Base-by-base conservation (phyloP, 257 asterid species). In the Salvia hispanica region DNA sequence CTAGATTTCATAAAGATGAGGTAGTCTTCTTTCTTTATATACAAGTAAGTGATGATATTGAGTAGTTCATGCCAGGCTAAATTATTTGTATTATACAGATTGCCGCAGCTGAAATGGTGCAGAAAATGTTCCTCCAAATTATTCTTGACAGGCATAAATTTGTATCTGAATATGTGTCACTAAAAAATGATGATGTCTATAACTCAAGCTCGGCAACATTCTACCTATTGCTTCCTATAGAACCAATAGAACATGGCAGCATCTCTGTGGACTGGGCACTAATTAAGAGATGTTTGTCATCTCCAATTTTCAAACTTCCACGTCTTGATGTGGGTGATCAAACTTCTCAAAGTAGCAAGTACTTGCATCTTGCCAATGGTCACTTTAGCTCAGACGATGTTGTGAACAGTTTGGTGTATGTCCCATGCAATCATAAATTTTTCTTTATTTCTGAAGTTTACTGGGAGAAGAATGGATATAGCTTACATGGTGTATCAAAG, bases 211-310 rank as follows among this genome's bases (percentile, higher is more conserved):
- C 90, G 18, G 74, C 91, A 37, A 88, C 97, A 67, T 87, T 77
- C 78, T 91, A 86, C 72, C 84, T 94, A 54, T 59, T 88, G 83
- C 96, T 94, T 79, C 97, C 99, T 54, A 76, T 94, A 56, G 70
- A 79, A 72, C 63, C 70, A 67, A 43, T 60, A 58, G 77, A 80
- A 28, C 45, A 78, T 72, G 78, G 73, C 54, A 80, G 77, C 53
- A 73, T 85, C 76, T 80, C 88, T 54, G 93, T 91, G 62, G 96
- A 94, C 82, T 94, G 99, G 99, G 69, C 72, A 61, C 82, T 84
- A 46, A 65, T 94, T 74, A 74, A 67, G 64, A 94, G 86, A 77
- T 91, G 94, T 77, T 83, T 94, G 81, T 85, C 91, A 46, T 94
- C 99, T 62, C 91, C 95, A 48, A 81, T 84, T 73, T 94, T 94